Base-by-base conservation (phyloP, 306 rosid genomes). In the Inga oerstediana region DNA sequence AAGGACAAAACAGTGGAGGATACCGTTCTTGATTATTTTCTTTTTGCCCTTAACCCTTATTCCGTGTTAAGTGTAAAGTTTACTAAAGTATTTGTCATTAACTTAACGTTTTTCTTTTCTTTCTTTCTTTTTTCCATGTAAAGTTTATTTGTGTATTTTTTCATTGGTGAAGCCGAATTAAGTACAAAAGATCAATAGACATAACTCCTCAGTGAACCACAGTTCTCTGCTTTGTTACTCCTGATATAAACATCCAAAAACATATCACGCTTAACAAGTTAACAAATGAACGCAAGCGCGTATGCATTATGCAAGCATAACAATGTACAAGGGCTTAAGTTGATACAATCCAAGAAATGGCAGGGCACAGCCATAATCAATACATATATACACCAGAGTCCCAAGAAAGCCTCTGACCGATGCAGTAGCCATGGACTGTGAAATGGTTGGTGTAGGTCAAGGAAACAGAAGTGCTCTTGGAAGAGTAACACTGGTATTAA, bases 181-280 rank as follows among this genome's bases (percentile, higher is more conserved):
- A 19, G 49, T 30, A 19, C 48, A 19, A 17, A n/a, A 19, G 73
- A 68, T 37, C 74, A 44, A 39, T 19, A 5, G 15, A 20, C 34
- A 43, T 16, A 41, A 41, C 46, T 41, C 69, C 68, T 79, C 75
- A 64, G 20, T 20, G 43, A 65, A 39, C 27, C 72, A 58, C 41
- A 44, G 5, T 65, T 19, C 83, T 80, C 79, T 80, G 45, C 72
- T 34, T 34, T 62, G 71, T 44, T 59, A 59, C 85, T 74, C 19
- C 16, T 39, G 51, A 72, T 22, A 5, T 44, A 12, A 22, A 22
- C 11, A 6, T 8, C 58, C 76, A 22, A 72, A 72, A 44, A 22
- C 56, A 45, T 13, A 5, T n/a, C 56, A 71, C 45, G n/a, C 59
- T 12, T 22, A 71, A 10, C 30, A 22, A 59, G 34, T n/a, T 10